phyloP scores from a whole-genome alignment of 1,284 basidiomycete genomes.

The Ceratobasidium papillatum region DNA sequence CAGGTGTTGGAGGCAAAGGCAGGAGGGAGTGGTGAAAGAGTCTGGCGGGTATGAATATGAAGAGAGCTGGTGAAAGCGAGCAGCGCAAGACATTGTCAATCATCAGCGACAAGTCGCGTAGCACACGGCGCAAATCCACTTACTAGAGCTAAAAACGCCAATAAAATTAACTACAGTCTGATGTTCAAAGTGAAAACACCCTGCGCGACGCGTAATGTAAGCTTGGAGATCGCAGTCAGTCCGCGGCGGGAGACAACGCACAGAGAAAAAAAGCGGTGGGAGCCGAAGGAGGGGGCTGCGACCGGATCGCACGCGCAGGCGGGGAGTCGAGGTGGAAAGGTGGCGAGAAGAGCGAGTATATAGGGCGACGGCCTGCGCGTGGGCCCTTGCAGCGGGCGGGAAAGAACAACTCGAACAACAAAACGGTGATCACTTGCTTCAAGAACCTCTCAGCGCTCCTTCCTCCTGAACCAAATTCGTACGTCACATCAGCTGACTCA shows the following conservation, averaged over 20 bases:
- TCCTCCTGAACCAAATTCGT: not conserved
- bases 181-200: conserved; percentile 2
- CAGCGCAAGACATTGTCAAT: not conserved
- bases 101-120: conserved; percentile 1
- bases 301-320: conserved; percentile 13
- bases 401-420: conserved; percentile 6
- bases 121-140: not conserved
- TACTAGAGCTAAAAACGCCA: not conserved
- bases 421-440: not conserved
- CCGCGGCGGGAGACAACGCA: not conserved
- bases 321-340: not conserved
- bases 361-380: conserved; percentile 23
- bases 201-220: not conserved
- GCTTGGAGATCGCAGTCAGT: not conserved
- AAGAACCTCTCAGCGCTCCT: not conserved
- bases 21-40: not conserved
- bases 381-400: conserved; percentile 3
- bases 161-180: conserved; percentile 10
- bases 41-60: not conserved
- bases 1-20: no score
- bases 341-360: not conserved
- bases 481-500: conserved; percentile 33
- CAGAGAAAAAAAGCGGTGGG: not conserved
- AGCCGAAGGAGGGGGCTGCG: not conserved
- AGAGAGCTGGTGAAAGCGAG: not conserved